Percentiles rank a stretch among this genome's conserved stretches.
These are phyloP conservation scores for Plectranthus barbatus DNA, from an alignment of 257 asterid genomes.

Conservation along the genomic window DNA sequence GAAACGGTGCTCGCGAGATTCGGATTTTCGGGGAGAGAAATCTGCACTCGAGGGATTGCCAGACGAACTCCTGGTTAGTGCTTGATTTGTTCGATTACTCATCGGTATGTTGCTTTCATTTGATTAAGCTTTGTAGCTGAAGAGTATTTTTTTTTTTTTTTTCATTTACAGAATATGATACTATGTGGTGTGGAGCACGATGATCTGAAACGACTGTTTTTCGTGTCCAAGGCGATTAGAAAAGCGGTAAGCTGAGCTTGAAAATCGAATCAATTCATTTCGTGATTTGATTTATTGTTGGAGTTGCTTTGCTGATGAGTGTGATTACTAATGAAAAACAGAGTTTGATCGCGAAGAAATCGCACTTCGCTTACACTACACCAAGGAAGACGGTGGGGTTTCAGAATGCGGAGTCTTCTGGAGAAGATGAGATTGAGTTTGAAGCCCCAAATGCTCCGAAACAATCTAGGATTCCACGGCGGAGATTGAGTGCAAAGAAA, in stretches of 20 bases:
- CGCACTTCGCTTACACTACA: slow-evolving; percentile 57
- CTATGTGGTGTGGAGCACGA: slow-evolving; percentile 80
- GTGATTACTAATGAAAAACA: slow-evolving; percentile 16
- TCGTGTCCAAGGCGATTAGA: slow-evolving; percentile 46
- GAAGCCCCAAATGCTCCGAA: slow-evolving; percentile 67
- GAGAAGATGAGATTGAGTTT: slow-evolving; percentile 22
- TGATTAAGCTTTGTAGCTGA: slow-evolving; percentile 4
- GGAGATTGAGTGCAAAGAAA: slow-evolving; percentile 33
- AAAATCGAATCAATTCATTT: neutral
- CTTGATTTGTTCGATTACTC: neutral
- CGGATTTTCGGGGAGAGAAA: slow-evolving; percentile 11
- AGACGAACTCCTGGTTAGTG: slow-evolving; percentile 29
- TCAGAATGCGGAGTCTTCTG: slow-evolving; percentile 4
- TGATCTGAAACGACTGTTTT: slow-evolving; percentile 57
- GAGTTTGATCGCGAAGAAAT: slow-evolving; percentile 54
- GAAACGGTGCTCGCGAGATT: slow-evolving; percentile 30
- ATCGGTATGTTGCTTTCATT: neutral
- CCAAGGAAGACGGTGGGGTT: slow-evolving; percentile 49
- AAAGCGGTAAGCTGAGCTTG: slow-evolving; percentile 42
- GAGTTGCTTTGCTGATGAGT: neutral
- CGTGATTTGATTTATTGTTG: neutral
- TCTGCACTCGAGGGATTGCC: slow-evolving; percentile 32
- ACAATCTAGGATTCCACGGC: slow-evolving; percentile 34
- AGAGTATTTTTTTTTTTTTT: neutral
- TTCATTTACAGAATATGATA: slow-evolving; percentile 48